Evolutionary conservation across 2,329 filamentous ascomycete genomes (phyloP), one percentile per base, ranked within the genome.

Genomic region (Penicillium sp.): DNA sequence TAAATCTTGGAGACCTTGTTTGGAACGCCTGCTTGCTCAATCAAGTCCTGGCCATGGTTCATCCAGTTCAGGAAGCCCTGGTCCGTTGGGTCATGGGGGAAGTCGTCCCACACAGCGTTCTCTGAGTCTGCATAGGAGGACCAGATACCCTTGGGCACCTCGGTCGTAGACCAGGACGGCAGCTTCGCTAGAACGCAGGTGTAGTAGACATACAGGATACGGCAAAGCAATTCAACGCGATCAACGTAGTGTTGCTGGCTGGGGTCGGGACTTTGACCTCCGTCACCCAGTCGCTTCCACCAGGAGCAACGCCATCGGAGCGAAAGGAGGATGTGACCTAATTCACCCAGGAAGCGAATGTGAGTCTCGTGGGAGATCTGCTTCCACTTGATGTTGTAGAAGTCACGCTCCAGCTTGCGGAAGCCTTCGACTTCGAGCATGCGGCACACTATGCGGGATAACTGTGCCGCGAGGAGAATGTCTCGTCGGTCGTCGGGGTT

Each of bases 341-440:
- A 67, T 56, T 78, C 72, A 47, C 65, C 60, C 31, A 77, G 59
- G 68, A 78, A 77, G 43, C 73, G 72, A 19, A 76, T 55, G 56
- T 77, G 75, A 2, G 71, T 70, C n/a, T 77, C 76, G 56, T 76
- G 70, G 11, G 74, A 74, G 56, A 75, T 74, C 42, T 76, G 71
- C 56, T 77, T 76, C 74, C 76, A 77, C 59, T 77, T 78, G 60
- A 76, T 77, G 57, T 78, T 78, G 69, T 77, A 78, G 55, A 78
- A 76, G 54, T 74, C 71, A 11, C 73, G 74, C 57, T 80, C 77
- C 0, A 80, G 71, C 49, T 74, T 73, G 29, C 71, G 69, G 70
- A 76, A 79, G 3, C 75, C 78, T 64, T 79, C 76, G 4, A 79
- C 74, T 61, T 80, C 78, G 7, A 79, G 67, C 68, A 78, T 78